Evolutionary conservation across 164 flowering plant species (phyloP).

Genomic region (Cinnamomum chago): DNA sequence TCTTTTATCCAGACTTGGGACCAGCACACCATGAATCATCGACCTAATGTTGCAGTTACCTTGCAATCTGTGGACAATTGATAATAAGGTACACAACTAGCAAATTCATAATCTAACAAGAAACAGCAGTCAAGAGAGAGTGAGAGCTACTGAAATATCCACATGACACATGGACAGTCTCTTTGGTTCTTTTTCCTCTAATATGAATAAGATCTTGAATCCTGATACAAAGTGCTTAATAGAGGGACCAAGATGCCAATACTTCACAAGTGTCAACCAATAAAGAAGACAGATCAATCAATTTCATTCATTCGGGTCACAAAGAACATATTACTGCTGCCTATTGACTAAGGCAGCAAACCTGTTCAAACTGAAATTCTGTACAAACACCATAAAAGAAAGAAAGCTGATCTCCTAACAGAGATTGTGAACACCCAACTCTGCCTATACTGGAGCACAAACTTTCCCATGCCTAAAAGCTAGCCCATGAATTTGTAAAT

Average conservation of each 20-base stretch:
- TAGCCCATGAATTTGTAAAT: slow-evolving; percentile 15
- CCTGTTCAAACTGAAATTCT: slow-evolving; percentile 31
- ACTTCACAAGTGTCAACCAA: background rate
- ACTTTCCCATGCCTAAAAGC: slow-evolving; percentile 6
- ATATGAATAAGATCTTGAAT: background rate
- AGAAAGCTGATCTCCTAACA: slow-evolving; percentile 9
- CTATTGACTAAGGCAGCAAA: slow-evolving; percentile 13
- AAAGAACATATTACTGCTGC: background rate
- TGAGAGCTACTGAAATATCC: background rate
- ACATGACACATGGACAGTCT: background rate
- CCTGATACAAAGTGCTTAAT: background rate
- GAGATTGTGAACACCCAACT: background rate
- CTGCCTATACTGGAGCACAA: slow-evolving; percentile 12
- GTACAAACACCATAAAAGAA: slow-evolving; percentile 25
- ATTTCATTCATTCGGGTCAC: slow-evolving; percentile 9
- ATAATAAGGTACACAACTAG: background rate
- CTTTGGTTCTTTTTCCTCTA: background rate
- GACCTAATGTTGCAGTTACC: no score
- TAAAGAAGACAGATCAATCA: background rate
- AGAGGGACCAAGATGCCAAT: background rate
- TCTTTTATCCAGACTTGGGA: no score
- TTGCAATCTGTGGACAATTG: no score
- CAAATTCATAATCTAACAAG: background rate
- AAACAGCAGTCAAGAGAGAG: background rate
- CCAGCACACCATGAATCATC: no score